These are phyloP conservation scores for Cercophora scortea DNA, from an alignment of 495 filamentous ascomycete genomes.

Conservation along the genomic window DNA sequence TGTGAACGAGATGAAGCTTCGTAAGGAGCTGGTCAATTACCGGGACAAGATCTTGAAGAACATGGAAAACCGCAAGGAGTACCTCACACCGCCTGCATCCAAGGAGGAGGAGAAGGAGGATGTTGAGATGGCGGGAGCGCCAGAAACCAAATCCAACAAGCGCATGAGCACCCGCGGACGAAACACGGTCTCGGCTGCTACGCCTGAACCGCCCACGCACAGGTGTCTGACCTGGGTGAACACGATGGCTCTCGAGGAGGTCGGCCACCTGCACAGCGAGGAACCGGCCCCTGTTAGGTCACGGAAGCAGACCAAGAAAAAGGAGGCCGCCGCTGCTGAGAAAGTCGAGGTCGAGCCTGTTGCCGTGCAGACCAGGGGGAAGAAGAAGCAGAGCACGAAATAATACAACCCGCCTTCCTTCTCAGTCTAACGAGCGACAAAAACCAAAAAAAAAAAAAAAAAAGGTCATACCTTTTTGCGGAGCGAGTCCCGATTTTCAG, in stretches of 20 bases:
- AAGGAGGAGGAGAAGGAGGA: conserved; percentile 40
- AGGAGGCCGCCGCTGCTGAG: conserved; percentile 15
- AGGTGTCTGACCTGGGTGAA: conserved; percentile 82
- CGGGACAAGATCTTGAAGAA: conserved; percentile 67
- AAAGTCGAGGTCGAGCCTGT: conserved; percentile 8
- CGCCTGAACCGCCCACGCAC: conserved; percentile 37
- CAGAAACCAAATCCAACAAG: conserved; percentile 30
- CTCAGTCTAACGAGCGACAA: not conserved
- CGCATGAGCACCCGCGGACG: conserved; percentile 65
- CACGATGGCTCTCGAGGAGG: conserved; percentile 61
- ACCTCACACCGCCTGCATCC: conserved; percentile 44
- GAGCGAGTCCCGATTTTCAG: too few relatives aligned
- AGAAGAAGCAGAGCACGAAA: conserved; percentile 8
- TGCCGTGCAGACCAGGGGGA: conserved; percentile 7
- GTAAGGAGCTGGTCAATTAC: conserved; percentile 75
- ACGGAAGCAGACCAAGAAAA: conserved; percentile 43
- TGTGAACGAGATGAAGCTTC: conserved; percentile 70
- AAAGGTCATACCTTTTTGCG: too few relatives aligned
- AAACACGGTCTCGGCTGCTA: conserved; percentile 53
- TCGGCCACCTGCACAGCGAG: conserved; percentile 77
- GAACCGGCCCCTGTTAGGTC: conserved; percentile 58
- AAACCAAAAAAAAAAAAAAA: not conserved
- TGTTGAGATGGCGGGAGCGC: not conserved
- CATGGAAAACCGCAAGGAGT: conserved; percentile 71
- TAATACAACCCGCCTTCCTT: not conserved